Evolutionary conservation across 345 rosid genomes (phyloP).

Genomic region (Streptanthus diversifolius): DNA sequence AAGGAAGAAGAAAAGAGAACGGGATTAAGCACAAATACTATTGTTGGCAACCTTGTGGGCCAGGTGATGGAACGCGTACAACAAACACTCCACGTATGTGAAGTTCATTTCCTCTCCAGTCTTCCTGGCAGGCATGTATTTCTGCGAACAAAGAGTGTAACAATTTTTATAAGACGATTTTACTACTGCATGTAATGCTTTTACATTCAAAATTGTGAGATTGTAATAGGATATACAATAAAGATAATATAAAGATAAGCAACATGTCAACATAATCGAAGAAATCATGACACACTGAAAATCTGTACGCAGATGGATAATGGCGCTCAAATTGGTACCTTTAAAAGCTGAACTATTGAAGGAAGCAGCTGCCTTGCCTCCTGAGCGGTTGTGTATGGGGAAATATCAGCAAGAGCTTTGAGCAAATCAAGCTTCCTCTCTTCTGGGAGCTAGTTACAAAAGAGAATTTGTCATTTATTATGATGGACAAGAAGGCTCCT

Average conservation of each 20-base stretch:
- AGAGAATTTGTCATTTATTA: not conserved
- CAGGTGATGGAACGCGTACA: slow-evolving; percentile 83
- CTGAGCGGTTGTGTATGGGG: slow-evolving; percentile 82
- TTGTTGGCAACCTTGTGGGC: slow-evolving; percentile 70
- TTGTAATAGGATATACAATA: not conserved
- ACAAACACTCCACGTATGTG: slow-evolving; percentile 89
- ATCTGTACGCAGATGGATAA: not conserved
- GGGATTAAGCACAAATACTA: not conserved
- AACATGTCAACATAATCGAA: not conserved
- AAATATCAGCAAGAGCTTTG: slow-evolving; percentile 88
- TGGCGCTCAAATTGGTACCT: slow-evolving; percentile 43
- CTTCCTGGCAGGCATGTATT: slow-evolving; percentile 89
- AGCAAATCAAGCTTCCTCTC: slow-evolving; percentile 95
- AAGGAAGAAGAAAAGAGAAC: not conserved
- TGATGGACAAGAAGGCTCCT: slow-evolving; percentile 2
- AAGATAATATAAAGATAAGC: not conserved
- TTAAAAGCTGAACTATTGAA: slow-evolving; percentile 74
- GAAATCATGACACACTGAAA: too few species aligned
- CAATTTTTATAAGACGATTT: slow-evolving; percentile 1
- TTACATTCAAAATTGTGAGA: not conserved
- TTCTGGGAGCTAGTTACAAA: slow-evolving; percentile 73
- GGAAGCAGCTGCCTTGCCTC: slow-evolving; percentile 96
- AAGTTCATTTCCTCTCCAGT: slow-evolving; percentile 95
- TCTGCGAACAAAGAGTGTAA: slow-evolving; percentile 44
- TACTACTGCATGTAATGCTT: not conserved